Evolutionary conservation across 805 yeast genomes (phyloP), one percentile per base, ranked within the genome.

Genomic region (Saccharomycopsis fermentans): DNA sequence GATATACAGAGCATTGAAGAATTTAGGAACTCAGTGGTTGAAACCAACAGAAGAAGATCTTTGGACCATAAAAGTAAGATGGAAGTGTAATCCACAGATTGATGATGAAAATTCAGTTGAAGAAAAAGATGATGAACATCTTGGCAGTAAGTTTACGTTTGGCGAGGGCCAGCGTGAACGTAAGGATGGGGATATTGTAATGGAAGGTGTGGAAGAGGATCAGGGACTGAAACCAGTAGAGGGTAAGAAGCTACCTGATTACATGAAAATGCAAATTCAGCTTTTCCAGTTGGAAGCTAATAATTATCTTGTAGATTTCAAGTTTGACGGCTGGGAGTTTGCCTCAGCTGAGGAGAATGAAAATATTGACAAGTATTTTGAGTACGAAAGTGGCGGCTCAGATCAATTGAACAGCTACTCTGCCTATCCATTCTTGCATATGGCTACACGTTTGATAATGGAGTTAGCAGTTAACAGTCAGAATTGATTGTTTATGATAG

Each of bases 231-330:
- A n/a, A 11, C 24, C 54, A 54, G 11, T 27, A 8, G 52, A 53
- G 37, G 27, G 35, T 35, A 36, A 19, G 14, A 35, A 21, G 32
- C 32, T 29, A 14, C 87, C 90, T 6, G 96, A 90, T 69, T 74
- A 86, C 74, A 87, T 92, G 92, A 92, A 87, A 74, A 92, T 94
- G 97, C 94, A 91, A 66, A 94, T 94, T 60, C 99, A 94, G 70
- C 77, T 94, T 59, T 94, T 92, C 73, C 97, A 92, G 70, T 77
- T 94, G 63, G 99, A 94, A 69, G 96, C 96, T 52, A 92, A 94
- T 71, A 92, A 92, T 69, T 94, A 94, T 68, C 76, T 94, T 55
- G 98, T 94, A 9, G 99, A 94, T 71, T 94, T 94, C 77, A 94
- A 94, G 72, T 94, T 92, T 69, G 98, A 92, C 70, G 98, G 98